These are phyloP conservation scores for Lotus japonicus DNA, from an alignment of 306 rosid species.

Conservation along the genomic window DNA sequence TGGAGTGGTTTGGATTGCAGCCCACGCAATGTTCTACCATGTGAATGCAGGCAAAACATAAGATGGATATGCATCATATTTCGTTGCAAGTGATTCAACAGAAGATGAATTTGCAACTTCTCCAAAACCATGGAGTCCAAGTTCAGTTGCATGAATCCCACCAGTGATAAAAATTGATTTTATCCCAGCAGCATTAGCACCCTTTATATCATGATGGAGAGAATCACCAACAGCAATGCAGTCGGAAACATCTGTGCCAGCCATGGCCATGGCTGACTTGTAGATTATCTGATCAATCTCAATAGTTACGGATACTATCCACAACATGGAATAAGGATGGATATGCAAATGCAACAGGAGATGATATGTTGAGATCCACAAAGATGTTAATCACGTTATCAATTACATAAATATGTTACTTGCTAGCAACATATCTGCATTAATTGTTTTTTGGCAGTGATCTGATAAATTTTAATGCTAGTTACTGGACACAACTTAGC, in stretches of 20 bases:
- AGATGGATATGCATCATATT: slow-evolving; percentile 65
- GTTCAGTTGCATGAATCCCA: slow-evolving; percentile 79
- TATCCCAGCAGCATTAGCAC: slow-evolving; percentile 77
- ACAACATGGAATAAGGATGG: slow-evolving; percentile 6
- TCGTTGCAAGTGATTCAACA: slow-evolving; percentile 55
- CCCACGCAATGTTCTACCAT: slow-evolving; percentile 47
- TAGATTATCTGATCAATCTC: slow-evolving; percentile 61
- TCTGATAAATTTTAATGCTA: too few relatives aligned
- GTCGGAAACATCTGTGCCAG: slow-evolving; percentile 55
- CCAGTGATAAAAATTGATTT: slow-evolving; percentile 64
- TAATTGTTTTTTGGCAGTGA: too few relatives aligned
- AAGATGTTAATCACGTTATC: not conserved
- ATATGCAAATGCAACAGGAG: not conserved
- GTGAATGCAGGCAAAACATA: slow-evolving; percentile 70
- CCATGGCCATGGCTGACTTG: slow-evolving; percentile 68
- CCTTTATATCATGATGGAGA: slow-evolving; percentile 92
- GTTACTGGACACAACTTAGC: not conserved
- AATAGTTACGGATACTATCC: slow-evolving; percentile 6
- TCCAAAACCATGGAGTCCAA: slow-evolving; percentile 55
- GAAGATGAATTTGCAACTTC: slow-evolving; percentile 53
- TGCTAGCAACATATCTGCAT: not conserved
- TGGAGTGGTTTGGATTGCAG: slow-evolving; percentile 10
- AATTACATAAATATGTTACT: not conserved
- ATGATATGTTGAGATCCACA: not conserved
- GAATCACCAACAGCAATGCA: slow-evolving; percentile 89